Percentiles rank a stretch among this genome's conserved stretches.
Evolutionary conservation across 1,284 basidiomycete species (phyloP).

Genomic region (Austroboletus novae-zelandiae): DNA sequence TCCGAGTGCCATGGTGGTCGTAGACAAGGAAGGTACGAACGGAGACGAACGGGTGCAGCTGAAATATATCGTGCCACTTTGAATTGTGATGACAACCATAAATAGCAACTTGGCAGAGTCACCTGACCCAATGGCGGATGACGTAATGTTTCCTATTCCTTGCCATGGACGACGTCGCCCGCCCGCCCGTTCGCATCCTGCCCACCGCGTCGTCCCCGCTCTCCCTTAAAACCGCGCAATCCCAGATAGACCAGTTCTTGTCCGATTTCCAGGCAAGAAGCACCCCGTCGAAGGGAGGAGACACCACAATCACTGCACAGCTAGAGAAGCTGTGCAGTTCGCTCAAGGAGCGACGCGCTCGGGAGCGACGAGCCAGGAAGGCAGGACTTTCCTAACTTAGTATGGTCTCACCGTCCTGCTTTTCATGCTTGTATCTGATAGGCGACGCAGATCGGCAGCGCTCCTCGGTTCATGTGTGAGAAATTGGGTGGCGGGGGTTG

Average conservation of each 20-base stretch:
- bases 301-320: slow-evolving; percentile 52
- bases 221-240: slow-evolving; percentile 39
- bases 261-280: slow-evolving; percentile 46
- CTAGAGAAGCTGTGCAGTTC: slow-evolving; percentile 52
- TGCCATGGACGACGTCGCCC: slow-evolving; percentile 44
- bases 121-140: neutral
- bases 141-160: neutral
- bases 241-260: slow-evolving; percentile 43
- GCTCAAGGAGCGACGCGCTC: slow-evolving; percentile 38
- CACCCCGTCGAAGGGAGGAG: slow-evolving; percentile 41
- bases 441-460: neutral
- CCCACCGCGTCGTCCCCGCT: slow-evolving; percentile 36
- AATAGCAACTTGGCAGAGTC: neutral
- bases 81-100: no score
- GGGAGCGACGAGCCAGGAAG: slow-evolving; percentile 20
- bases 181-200: slow-evolving; percentile 47
- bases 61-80: no score
- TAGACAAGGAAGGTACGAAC: no score
- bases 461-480: neutral
- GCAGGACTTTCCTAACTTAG: no score
- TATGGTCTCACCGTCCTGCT: neutral
- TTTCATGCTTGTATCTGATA: neutral
- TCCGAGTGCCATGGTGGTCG: slow-evolving; percentile 15
- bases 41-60: no score
- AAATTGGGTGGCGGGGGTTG: neutral